phyloP scores from a whole-genome alignment of 2,329 filamentous ascomycete species.

The Purpureocillium lavendulum region DNA sequence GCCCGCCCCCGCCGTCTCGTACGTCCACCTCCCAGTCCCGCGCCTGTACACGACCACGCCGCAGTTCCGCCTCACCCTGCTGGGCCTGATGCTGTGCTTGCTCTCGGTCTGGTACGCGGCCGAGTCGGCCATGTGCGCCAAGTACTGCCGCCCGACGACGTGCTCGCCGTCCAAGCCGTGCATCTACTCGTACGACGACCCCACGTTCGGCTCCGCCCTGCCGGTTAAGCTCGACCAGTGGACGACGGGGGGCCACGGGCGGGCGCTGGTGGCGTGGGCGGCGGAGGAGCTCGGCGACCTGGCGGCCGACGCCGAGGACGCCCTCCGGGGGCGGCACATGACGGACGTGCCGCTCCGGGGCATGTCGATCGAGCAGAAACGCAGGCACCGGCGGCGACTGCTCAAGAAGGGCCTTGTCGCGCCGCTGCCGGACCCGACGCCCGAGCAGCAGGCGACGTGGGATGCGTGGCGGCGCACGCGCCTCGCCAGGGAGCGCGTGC shows the following conservation, averaged over 20 bases:
- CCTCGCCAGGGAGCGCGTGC: slow-evolving; percentile 29
- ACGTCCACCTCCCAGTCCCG: slow-evolving; percentile 36
- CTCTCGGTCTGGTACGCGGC: slow-evolving; percentile 42
- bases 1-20: slow-evolving; percentile 16
- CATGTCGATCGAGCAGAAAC: slow-evolving; percentile 37
- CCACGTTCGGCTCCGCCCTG: slow-evolving; percentile 50
- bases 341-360: slow-evolving; percentile 31
- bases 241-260: slow-evolving; percentile 43
- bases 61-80: slow-evolving; percentile 35
- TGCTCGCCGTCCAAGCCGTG: slow-evolving; percentile 37
- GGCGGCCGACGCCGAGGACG: slow-evolving; percentile 39
- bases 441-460: slow-evolving; percentile 33
- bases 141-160: slow-evolving; percentile 45
- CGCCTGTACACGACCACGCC: slow-evolving; percentile 35
- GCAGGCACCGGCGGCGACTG: slow-evolving; percentile 41
- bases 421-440: slow-evolving; percentile 23
- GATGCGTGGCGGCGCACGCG: slow-evolving; percentile 35
- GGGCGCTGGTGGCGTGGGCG: slow-evolving; percentile 24
- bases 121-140: slow-evolving; percentile 44
- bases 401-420: slow-evolving; percentile 35
- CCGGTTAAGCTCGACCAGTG: slow-evolving; percentile 57
- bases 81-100: slow-evolving; percentile 37
- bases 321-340: slow-evolving; percentile 34
- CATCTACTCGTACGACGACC: slow-evolving; percentile 49
- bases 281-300: slow-evolving; percentile 37